These are phyloP conservation scores for Kluyveromyces lactis DNA, from an alignment of 805 yeast genomes.

Conservation along the genomic window DNA sequence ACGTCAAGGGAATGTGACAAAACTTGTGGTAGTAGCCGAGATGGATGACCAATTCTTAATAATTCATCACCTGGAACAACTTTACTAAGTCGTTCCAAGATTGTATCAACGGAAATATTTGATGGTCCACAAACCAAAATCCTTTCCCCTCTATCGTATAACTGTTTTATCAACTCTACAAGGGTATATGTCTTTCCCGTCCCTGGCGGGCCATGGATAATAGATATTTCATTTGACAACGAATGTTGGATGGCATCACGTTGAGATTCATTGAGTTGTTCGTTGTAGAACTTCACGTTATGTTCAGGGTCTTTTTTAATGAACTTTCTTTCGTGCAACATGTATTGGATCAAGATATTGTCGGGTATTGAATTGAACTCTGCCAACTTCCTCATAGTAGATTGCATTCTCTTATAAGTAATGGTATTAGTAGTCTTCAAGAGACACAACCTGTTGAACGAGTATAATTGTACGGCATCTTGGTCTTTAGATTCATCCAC, in stretches of 20 bases:
- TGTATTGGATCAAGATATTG: slow-evolving; percentile 36
- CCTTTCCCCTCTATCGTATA: slow-evolving; percentile 44
- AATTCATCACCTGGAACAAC: slow-evolving; percentile 40
- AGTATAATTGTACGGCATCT: slow-evolving; percentile 36
- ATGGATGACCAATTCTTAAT: slow-evolving; percentile 91
- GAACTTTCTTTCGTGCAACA: slow-evolving; percentile 33
- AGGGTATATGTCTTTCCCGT: slow-evolving; percentile 79
- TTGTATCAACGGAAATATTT: slow-evolving; percentile 85
- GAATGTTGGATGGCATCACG: slow-evolving; percentile 62
- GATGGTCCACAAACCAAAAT: slow-evolving; percentile 92
- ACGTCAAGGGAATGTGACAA: slow-evolving; percentile 70
- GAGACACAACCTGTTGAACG: slow-evolving; percentile 27
- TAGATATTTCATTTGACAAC: slow-evolving; percentile 45
- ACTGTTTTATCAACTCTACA: slow-evolving; percentile 71
- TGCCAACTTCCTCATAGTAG: slow-evolving; percentile 58
- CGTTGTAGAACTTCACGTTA: slow-evolving; percentile 13
- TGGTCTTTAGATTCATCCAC: slow-evolving; percentile 52
- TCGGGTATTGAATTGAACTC: slow-evolving; percentile 35
- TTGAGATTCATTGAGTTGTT: slow-evolving; percentile 53
- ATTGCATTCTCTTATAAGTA: slow-evolving; percentile 71
- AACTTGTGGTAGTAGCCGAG: slow-evolving; percentile 58
- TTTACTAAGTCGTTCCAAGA: slow-evolving; percentile 60
- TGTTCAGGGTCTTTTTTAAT: slow-evolving; percentile 6
- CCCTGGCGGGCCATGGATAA: slow-evolving; percentile 75
- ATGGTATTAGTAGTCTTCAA: slow-evolving; percentile 49